Evolutionary conservation across 2,329 filamentous ascomycete species (phyloP), one percentile per base, ranked within the genome.

Genomic region (Aspergillus calidoustus): DNA sequence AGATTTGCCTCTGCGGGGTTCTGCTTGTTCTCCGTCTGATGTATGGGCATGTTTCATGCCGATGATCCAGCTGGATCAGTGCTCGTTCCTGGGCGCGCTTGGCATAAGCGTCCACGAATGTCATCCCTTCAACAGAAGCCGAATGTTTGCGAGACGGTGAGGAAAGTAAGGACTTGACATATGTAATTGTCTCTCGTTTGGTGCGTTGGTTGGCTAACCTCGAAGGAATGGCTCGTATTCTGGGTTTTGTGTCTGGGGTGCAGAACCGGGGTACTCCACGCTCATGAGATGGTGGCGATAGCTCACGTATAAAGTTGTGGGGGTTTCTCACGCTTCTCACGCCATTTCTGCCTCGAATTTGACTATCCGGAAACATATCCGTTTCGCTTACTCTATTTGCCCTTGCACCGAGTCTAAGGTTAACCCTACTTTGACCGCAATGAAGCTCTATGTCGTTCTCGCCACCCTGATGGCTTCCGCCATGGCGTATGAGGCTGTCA

Each of bases 401-500:
- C 11, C 11, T 17, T 41, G 34, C 34, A 15, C 15, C 34, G 9
- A 15, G 15, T 11, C 34, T 4, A 15, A 41, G 34, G 11, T 41
- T 15, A 41, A 41, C 34, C 13, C 15, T 41, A 41, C 34, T 41
- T 13, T 41, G 34, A 41, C 34, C 34, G 34, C 15, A 48, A 56
- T 57, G 54, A 57, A 50, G 25, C 22, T 43, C 31, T 43, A 25
- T 31, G 11, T 57, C 22, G 7, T 50, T 44, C 30, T 57, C 47
- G 17, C 55, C 19, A 23, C 46, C 19, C 48, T 51, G 13, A 22
- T 50, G 15, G 19, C 30, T 28, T 43, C 23, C 31, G 30, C 43
- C 8, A 48, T 30, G 28, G 57, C 57, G 23, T 59, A 54, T 6
- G 7, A 43, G 30, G 51, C 57, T 13, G 57, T 54, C 43, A 59